Evolutionary conservation across 768 basidiomycete genomes (phyloP).

Genomic region (Phylloporus arenicola): DNA sequence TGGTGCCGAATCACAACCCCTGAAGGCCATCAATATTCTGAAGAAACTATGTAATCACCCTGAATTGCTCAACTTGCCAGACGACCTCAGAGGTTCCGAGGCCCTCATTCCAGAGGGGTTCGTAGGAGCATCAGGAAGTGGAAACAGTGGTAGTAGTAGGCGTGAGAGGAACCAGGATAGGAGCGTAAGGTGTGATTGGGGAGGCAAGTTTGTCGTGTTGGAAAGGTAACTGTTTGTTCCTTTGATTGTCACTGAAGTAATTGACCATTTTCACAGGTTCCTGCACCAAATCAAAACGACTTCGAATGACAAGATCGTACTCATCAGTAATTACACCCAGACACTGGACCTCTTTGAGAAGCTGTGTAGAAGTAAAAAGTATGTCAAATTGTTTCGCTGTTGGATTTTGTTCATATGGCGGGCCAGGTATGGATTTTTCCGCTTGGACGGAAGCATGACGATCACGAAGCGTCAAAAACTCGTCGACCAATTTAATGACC

Average conservation of each 20-base stretch:
- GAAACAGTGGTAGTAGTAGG: conserved; percentile 29
- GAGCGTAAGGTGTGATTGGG: conserved; percentile 69
- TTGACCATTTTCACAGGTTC: conserved; percentile 48
- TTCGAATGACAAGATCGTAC: conserved; percentile 90
- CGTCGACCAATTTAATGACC: conserved; percentile 94
- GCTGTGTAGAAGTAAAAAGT: conserved; percentile 82
- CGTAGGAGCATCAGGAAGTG: conserved; percentile 38
- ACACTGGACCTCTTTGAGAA: conserved; percentile 92
- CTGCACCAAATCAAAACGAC: conserved; percentile 74
- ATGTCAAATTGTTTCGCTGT: conserved; percentile 12
- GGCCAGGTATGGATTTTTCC: conserved; percentile 81
- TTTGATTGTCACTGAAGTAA: neutral
- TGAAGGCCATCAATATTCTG: conserved; percentile 91
- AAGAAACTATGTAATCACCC: conserved; percentile 97
- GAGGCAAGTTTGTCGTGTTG: conserved; percentile 90
- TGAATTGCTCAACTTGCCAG: conserved; percentile 79
- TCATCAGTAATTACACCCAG: conserved; percentile 96
- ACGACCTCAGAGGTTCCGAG: conserved; percentile 79
- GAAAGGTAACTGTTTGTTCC: conserved; percentile 55
- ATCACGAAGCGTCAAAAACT: conserved; percentile 91
- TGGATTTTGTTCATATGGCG: neutral
- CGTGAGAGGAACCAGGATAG: conserved; percentile 36
- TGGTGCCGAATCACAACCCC: conserved; percentile 85
- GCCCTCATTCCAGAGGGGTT: conserved; percentile 79
- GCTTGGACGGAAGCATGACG: conserved; percentile 92